A percentile compares a stretch with the other conserved stretches of the same genome.
Conservation (phyloP, 176 grass and related monocot species). For the Musa beccarii region DNA sequence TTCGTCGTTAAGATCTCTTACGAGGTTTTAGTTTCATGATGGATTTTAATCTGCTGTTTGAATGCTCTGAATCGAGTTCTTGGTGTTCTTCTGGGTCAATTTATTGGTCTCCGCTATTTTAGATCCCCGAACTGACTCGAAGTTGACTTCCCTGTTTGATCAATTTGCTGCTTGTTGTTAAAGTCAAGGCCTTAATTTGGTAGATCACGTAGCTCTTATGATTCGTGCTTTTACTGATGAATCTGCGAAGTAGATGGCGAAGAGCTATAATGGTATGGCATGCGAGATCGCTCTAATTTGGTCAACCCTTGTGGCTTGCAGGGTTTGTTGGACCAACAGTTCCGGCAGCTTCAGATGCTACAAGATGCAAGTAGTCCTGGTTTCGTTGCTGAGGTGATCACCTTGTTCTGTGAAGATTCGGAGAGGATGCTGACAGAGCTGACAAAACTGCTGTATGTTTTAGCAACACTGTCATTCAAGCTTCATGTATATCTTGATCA, state of each 20-base stretch:
- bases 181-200: too few relatives aligned
- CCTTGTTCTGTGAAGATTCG: slow-evolving; percentile 67
- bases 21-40: not conserved
- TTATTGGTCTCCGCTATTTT: not conserved
- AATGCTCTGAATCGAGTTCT: not conserved
- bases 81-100: not conserved
- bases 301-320: slow-evolving; percentile 15
- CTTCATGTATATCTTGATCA: not conserved
- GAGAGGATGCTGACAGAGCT: slow-evolving; percentile 52
- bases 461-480: not conserved
- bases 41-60: not conserved
- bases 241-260: not conserved
- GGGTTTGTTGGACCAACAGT: slow-evolving; percentile 76
- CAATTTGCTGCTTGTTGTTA: too few relatives aligned
- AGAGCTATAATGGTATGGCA: too few relatives aligned
- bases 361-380: slow-evolving; percentile 55
- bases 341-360: slow-evolving; percentile 72
- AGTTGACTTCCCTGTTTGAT: not conserved
- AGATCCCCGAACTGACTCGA: not conserved
- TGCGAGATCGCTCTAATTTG: too few relatives aligned
- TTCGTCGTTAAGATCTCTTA: too few relatives aligned
- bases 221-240: not conserved
- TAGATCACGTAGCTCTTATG: too few relatives aligned
- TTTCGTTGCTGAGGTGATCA: slow-evolving; percentile 64
- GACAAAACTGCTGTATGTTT: slow-evolving; percentile 40